Evolutionary conservation across 2,329 filamentous ascomycete genomes (phyloP), one percentile per base, ranked within the genome.

Genomic region (Ophiostoma pallidulum): DNA sequence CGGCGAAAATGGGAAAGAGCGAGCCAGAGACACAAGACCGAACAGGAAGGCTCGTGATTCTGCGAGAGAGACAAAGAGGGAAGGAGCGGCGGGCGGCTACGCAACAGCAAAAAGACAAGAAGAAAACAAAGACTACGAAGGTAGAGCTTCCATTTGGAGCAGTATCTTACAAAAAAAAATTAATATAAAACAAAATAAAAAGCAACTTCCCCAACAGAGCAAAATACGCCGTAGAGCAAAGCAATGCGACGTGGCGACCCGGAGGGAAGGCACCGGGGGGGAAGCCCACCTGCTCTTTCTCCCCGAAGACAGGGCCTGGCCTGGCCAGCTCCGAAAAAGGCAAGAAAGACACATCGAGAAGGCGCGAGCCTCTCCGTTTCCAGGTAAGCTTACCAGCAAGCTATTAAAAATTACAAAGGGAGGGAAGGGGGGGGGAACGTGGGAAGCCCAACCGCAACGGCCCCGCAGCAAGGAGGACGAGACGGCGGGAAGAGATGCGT

Each of bases 1-100:
- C 29, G 40, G 29, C 32, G 29, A 41, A n/a, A n/a, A n/a, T n/a
- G 28, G 29, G 41, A 24, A 36, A 43, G 41, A 36, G 20, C 41
- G 14, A n/a, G n/a, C n/a, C n/a, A n/a, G n/a, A n/a, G n/a, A n/a
- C n/a, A n/a, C n/a, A n/a, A n/a, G n/a, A n/a, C n/a, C n/a, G n/a
- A n/a, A n/a, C n/a, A n/a, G 37, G 41, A n/a, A 7, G 24, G 16
- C 41, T 44, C 41, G 41, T 37, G 41, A 37, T n/a, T 44, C 41
- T 36, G 20, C 18, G 32, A 20, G 12, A 20, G 12, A 20, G 32
- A 44, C 41, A 44, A 44, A 44, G 32, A 44, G 16, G 41, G 41
- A 44, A 44, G 22, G 41, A 44, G 41, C 32, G 14, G 22, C 19
- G 14, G 41, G 24, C 19, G 20, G 32, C 20, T 19, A 43, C 19